Percentiles rank a stretch among this genome's conserved stretches.
phyloP scores from a whole-genome alignment of 208 protist genomes.

The Spironucleus salmonicida region DNA sequence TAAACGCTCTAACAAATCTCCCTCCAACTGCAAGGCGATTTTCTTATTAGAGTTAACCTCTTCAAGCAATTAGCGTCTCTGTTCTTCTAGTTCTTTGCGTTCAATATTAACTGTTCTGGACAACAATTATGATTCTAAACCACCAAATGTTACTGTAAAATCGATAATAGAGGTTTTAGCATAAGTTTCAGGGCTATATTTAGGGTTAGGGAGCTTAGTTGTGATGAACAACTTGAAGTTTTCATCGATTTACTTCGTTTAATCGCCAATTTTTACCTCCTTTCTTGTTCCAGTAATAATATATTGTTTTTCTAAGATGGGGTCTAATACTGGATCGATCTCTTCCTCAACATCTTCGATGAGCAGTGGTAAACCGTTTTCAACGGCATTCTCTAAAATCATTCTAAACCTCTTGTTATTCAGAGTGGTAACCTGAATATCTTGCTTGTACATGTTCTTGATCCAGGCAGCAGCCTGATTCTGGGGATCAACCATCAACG shows the following conservation, averaged over 20 bases:
- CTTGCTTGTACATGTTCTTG: slow-evolving; percentile 56
- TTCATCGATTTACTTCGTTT: slow-evolving; percentile 47
- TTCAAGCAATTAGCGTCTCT: slow-evolving; percentile 76
- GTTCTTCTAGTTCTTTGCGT: slow-evolving; percentile 82
- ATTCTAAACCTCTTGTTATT: slow-evolving; percentile 72
- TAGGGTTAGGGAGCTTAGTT: slow-evolving; percentile 89
- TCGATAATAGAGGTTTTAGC: slow-evolving; percentile 89
- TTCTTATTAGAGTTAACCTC: slow-evolving; percentile 83
- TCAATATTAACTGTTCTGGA: slow-evolving; percentile 80
- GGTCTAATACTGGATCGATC: slow-evolving; percentile 86
- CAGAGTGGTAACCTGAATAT: slow-evolving; percentile 66
- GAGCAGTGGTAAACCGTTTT: slow-evolving; percentile 59
- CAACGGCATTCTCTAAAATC: slow-evolving; percentile 73
- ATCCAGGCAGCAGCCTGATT: slow-evolving; percentile 86
- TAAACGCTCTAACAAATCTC: slow-evolving; percentile 73
- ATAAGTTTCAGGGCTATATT: slow-evolving; percentile 85
- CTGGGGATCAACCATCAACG: slow-evolving; percentile 90
- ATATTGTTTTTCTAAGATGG: slow-evolving; percentile 83
- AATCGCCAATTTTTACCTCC: slow-evolving; percentile 63
- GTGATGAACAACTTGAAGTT: slow-evolving; percentile 74
- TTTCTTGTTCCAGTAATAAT: slow-evolving; percentile 48
- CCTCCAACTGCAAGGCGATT: slow-evolving; percentile 67
- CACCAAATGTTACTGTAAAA: slow-evolving; percentile 89
- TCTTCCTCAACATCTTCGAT: slow-evolving; percentile 83
- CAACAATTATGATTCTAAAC: slow-evolving; percentile 59